Evolutionary conservation across 768 basidiomycete genomes (phyloP), one percentile per base, ranked within the genome.

Genomic region (Rossbeevera mucosa): DNA sequence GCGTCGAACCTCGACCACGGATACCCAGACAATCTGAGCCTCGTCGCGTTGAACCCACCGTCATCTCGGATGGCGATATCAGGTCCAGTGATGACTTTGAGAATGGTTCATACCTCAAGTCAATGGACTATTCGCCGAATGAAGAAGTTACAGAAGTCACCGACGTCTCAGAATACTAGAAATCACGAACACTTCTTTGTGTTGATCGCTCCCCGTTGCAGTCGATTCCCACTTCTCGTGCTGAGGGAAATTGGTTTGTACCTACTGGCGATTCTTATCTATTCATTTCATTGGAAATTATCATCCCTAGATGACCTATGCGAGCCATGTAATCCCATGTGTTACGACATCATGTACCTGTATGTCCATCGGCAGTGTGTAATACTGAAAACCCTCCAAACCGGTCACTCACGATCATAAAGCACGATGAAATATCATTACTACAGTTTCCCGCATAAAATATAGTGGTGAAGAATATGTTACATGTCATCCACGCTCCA

Each of bases 401-500:
- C 7, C 36, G 11, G 18, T 30, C 16, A 31, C n/a, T 29, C 12
- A 25, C n/a, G 11, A 31, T 26, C 20, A 6, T 16, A 28, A 36
- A 48, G 21, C 14, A 36, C 12, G 24, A 41, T 46, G 11, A 29
- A 26, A 25, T 28, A 48, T 11, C 41, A 50, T 41, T 29, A 48
- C n/a, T 43, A 41, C 21, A 18, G 31, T 22, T 14, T 28, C 40
- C 50, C 20, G n/a, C 18, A 30, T 47, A 51, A 44, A 29, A 41
- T n/a, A 31, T 48, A 36, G 21, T 18, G 31, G 29, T 40, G 44
- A 47, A 22, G 55, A 28, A 48, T 41, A 53, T 14, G 26, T 61
- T 81, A 95, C 94, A 96, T 96, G 65, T 95, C 94, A 58, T 96
- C 94, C 50, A 88, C 85, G 55, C 91, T 85, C 89, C 89, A 95